phyloP scores from a whole-genome alignment of 2,329 filamentous ascomycete genomes.

The Coniochaeta ligniaria region DNA sequence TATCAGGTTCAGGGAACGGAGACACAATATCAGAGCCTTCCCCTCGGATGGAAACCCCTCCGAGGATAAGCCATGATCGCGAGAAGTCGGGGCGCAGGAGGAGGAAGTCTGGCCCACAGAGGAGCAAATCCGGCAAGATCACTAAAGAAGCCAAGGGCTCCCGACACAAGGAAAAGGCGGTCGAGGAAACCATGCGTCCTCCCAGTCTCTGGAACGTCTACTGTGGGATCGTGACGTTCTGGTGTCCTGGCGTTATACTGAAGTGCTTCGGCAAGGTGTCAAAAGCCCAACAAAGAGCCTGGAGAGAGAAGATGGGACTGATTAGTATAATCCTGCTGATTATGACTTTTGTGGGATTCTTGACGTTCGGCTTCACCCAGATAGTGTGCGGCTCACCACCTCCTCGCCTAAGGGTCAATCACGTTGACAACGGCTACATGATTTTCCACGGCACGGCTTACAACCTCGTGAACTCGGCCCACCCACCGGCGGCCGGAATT shows the following conservation, averaged over 20 bases:
- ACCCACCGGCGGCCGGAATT: constrained; percentile 76
- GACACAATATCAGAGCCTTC: constrained; percentile 39
- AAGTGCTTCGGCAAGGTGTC: constrained; percentile 78
- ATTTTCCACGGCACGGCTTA: constrained; percentile 94
- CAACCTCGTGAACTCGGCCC: constrained; percentile 67
- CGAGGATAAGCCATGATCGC: constrained; percentile 24
- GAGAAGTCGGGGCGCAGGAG: constrained; percentile 28
- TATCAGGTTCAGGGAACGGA: constrained; percentile 35
- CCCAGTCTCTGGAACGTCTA: constrained; percentile 94
- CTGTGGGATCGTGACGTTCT: constrained; percentile 89
- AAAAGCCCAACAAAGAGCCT: constrained; percentile 83
- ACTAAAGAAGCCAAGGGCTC: constrained; percentile 47
- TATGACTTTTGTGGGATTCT: constrained; percentile 83
- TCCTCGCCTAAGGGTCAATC: constrained; percentile 70
- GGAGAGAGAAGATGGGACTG: constrained; percentile 96
- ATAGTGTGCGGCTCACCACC: constrained; percentile 73
- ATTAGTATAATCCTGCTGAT: constrained; percentile 89
- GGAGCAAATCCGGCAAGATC: constrained; percentile 46
- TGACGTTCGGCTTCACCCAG: constrained; percentile 93
- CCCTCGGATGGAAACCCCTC: constrained; percentile 23
- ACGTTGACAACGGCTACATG: constrained; percentile 79
- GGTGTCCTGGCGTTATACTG: constrained; percentile 80
- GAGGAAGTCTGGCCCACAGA: constrained; percentile 25
- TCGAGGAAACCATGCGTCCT: constrained; percentile 62
- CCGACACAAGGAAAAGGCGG: constrained; percentile 35